Conservation (phyloP, 306 rosid species). For the Gynostemma pentaphyllum region DNA sequence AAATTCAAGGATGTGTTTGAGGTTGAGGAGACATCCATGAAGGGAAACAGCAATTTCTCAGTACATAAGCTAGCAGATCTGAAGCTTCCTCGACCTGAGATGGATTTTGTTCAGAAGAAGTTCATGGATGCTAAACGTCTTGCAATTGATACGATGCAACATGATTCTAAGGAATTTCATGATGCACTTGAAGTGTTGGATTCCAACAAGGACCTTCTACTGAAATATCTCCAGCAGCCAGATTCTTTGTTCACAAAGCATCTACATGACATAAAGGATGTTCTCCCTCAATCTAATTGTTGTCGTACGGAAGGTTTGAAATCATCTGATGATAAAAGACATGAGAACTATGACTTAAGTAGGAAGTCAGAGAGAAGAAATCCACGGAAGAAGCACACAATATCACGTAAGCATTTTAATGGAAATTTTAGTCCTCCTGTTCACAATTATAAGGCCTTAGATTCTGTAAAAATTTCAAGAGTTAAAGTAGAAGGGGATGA, state of each 20-base stretch:
- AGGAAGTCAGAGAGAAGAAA: constrained; percentile 38
- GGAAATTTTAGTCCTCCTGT: constrained; percentile 31
- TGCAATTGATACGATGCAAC: constrained; percentile 55
- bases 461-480: constrained; percentile 34
- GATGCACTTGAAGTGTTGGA: constrained; percentile 74
- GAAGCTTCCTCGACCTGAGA: constrained; percentile 50
- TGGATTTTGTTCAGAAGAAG: constrained; percentile 74
- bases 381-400: constrained; percentile 21
- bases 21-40: constrained; percentile 54
- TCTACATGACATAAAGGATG: constrained; percentile 55
- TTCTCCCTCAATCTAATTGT: constrained; percentile 34
- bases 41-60: constrained; percentile 41
- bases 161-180: constrained; percentile 59
- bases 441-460: constrained; percentile 24
- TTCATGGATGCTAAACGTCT: constrained; percentile 87
- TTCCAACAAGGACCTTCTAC: constrained; percentile 76
- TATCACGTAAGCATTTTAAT: constrained; percentile 36
- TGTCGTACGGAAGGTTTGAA: constrained; percentile 26
- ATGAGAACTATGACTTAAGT: constrained; percentile 23
- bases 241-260: constrained; percentile 83
- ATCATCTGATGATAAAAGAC: constrained; percentile 30
- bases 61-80: constrained; percentile 25
- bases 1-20: constrained; percentile 92
- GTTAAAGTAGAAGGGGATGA: constrained; percentile 28
- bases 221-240: constrained; percentile 71